A percentile compares a stretch with the other conserved stretches of the same genome.
These are phyloP conservation scores for Ligustrum vulgare DNA, from an alignment of 257 asterid genomes.

Conservation along the genomic window DNA sequence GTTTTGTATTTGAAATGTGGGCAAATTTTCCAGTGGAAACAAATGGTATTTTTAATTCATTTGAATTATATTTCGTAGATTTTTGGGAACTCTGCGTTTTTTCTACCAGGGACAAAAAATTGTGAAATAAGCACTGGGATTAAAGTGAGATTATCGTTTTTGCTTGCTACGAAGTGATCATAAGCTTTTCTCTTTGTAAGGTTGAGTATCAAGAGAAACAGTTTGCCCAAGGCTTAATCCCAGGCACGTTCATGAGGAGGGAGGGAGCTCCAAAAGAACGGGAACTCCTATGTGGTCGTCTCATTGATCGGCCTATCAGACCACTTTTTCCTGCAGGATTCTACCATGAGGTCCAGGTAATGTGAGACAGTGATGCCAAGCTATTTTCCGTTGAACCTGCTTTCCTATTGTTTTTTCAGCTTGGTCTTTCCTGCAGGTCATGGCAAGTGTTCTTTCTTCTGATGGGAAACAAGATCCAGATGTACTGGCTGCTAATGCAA, in stretches of 20 bases:
- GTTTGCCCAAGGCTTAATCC: slow-evolving; percentile 90
- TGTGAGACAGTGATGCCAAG: slow-evolving; percentile 6
- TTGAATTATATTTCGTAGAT: background rate
- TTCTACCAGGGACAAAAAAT: background rate
- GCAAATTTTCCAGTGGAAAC: background rate
- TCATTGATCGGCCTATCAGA: slow-evolving; percentile 90
- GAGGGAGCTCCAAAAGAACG: slow-evolving; percentile 99
- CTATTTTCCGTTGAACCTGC: slow-evolving; percentile 13
- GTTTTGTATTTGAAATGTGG: background rate
- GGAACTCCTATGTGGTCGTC: slow-evolving; percentile 90
- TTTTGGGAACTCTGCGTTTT: background rate
- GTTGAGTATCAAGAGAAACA: slow-evolving; percentile 98
- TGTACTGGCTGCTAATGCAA: slow-evolving; percentile 93
- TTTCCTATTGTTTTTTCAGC: slow-evolving; percentile 18
- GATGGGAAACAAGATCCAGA: slow-evolving; percentile 98
- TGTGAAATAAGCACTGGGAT: background rate
- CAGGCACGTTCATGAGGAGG: slow-evolving; percentile 84
- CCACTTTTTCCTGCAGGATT: slow-evolving; percentile 96
- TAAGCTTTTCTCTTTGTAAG: slow-evolving; percentile 40
- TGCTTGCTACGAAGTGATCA: slow-evolving; percentile 12
- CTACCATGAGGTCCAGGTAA: slow-evolving; percentile 96
- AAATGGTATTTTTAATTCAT: background rate
- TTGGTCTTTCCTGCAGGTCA: slow-evolving; percentile 42
- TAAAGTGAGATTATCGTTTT: background rate
- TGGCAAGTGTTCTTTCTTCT: slow-evolving; percentile 88